These are phyloP conservation scores for Austroboletus eburneus DNA, from an alignment of 768 basidiomycete species.

Conservation along the genomic window DNA sequence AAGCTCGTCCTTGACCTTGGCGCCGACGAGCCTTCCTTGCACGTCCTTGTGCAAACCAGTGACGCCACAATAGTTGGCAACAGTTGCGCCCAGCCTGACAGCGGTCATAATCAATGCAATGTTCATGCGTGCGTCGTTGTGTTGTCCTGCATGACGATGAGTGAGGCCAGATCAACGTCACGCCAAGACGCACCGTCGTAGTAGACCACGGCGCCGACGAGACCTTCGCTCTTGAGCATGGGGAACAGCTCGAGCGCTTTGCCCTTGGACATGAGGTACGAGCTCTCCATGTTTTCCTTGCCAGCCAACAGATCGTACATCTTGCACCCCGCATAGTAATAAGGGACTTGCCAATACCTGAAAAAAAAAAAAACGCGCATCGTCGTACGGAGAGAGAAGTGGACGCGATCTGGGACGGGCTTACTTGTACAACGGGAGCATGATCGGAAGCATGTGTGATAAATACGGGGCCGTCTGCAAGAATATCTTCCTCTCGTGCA, in stretches of 20 bases:
- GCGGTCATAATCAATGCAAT: slow-evolving; percentile 92
- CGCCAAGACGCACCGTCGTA: slow-evolving; percentile 70
- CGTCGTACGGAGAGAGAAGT: background rate
- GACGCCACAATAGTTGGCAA: slow-evolving; percentile 49
- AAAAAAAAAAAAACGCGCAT: too few species aligned
- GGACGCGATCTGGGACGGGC: slow-evolving; percentile 23
- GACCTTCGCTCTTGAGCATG: slow-evolving; percentile 88
- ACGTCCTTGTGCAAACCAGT: slow-evolving; percentile 57
- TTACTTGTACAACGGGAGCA: slow-evolving; percentile 93
- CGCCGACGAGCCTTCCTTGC: slow-evolving; percentile 64
- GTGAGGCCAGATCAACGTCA: background rate
- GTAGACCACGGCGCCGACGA: slow-evolving; percentile 94
- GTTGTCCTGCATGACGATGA: slow-evolving; percentile 61
- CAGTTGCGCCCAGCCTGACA: slow-evolving; percentile 83
- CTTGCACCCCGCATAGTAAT: slow-evolving; percentile 94
- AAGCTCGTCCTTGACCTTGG: slow-evolving; percentile 73
- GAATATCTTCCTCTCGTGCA: slow-evolving; percentile 66
- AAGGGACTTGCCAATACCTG: slow-evolving; percentile 95
- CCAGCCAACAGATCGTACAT: slow-evolving; percentile 95
- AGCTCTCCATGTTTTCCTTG: slow-evolving; percentile 93
- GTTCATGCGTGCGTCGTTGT: slow-evolving; percentile 99
- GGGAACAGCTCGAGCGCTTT: slow-evolving; percentile 94
- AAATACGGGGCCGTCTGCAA: slow-evolving; percentile 53
- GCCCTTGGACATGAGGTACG: slow-evolving; percentile 92
- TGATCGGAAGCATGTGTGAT: slow-evolving; percentile 90